A percentile compares a stretch with the other conserved stretches of the same genome.
phyloP scores from a whole-genome alignment of 768 basidiomycete species.

The Amylocystis lapponica region DNA sequence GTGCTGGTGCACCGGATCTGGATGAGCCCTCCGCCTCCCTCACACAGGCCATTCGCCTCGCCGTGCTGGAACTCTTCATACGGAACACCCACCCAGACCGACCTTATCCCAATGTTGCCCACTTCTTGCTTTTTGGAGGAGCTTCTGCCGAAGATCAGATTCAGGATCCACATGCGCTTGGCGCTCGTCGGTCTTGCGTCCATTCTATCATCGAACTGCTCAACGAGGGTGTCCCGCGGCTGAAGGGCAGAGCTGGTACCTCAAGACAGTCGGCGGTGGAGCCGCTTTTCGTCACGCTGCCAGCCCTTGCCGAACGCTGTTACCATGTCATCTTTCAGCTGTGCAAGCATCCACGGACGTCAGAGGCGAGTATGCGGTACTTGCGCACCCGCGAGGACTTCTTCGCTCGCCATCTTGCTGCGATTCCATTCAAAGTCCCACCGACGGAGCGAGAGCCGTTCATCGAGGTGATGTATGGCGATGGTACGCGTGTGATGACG shows the following conservation, averaged over 20 bases:
- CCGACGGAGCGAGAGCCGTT: slow-evolving; percentile 41
- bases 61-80: slow-evolving; percentile 78
- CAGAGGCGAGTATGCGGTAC: slow-evolving; percentile 77
- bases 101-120: slow-evolving; percentile 77
- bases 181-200: slow-evolving; percentile 62
- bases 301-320: slow-evolving; percentile 78
- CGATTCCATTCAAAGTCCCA: slow-evolving; percentile 63
- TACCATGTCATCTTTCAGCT: slow-evolving; percentile 82
- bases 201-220: slow-evolving; percentile 79
- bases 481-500: slow-evolving; percentile 64
- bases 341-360: slow-evolving; percentile 81
- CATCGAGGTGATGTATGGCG: slow-evolving; percentile 61
- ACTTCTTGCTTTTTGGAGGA: slow-evolving; percentile 79
- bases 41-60: slow-evolving; percentile 65
- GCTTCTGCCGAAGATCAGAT: slow-evolving; percentile 56
- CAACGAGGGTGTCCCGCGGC: slow-evolving; percentile 62
- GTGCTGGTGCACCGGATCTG: slow-evolving; percentile 65
- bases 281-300: slow-evolving; percentile 60
- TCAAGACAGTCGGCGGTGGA: slow-evolving; percentile 26
- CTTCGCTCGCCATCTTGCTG: slow-evolving; percentile 79
- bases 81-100: slow-evolving; percentile 60
- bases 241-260: slow-evolving; percentile 39
- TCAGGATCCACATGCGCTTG: slow-evolving; percentile 73
- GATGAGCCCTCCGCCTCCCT: slow-evolving; percentile 42
- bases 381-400: slow-evolving; percentile 86